Conservation (phyloP, 192 early-diverging fungal species). For the Backusella australiensis region DNA sequence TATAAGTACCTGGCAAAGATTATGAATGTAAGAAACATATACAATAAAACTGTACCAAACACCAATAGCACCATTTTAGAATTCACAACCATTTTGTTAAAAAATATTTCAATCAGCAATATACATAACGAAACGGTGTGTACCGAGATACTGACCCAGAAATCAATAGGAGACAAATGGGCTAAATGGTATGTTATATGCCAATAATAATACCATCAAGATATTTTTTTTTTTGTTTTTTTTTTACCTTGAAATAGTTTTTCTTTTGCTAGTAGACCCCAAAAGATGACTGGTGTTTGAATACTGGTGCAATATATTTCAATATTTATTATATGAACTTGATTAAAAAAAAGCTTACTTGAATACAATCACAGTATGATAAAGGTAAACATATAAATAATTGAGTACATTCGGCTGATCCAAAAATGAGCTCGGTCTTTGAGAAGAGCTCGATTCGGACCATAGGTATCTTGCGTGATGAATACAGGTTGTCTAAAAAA, state of each 20-base stretch:
- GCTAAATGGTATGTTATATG: not conserved
- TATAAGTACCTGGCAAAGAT: constrained; percentile 25
- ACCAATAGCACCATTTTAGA: constrained; percentile 19
- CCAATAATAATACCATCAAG: not conserved
- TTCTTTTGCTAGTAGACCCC: constrained; percentile 16
- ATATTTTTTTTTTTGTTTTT: not conserved
- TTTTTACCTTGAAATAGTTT: not conserved
- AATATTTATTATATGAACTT: not conserved
- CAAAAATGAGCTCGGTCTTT: constrained; percentile 17
- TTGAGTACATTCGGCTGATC: constrained; percentile 21
- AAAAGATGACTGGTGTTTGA: constrained; percentile 31
- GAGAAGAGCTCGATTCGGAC: not conserved
- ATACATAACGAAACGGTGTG: constrained; percentile 29
- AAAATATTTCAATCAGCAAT: constrained; percentile 33
- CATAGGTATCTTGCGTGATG: constrained; percentile 27
- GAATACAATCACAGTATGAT: constrained; percentile 31
- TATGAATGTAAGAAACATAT: constrained; percentile 30
- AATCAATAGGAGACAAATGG: constrained; percentile 1
- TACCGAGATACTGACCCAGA: constrained; percentile 22
- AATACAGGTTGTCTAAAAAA: constrained; percentile 11
- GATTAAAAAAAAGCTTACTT: constrained; percentile 23
- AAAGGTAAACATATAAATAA: constrained; percentile 32
- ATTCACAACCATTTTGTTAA: constrained; percentile 24
- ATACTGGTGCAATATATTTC: constrained; percentile 2
- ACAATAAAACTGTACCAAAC: constrained; percentile 15